A percentile compares a stretch with the other conserved stretches of the same genome.
Evolutionary conservation across 1,284 basidiomycete genomes (phyloP).

Genomic region (Peniophora sp.): DNA sequence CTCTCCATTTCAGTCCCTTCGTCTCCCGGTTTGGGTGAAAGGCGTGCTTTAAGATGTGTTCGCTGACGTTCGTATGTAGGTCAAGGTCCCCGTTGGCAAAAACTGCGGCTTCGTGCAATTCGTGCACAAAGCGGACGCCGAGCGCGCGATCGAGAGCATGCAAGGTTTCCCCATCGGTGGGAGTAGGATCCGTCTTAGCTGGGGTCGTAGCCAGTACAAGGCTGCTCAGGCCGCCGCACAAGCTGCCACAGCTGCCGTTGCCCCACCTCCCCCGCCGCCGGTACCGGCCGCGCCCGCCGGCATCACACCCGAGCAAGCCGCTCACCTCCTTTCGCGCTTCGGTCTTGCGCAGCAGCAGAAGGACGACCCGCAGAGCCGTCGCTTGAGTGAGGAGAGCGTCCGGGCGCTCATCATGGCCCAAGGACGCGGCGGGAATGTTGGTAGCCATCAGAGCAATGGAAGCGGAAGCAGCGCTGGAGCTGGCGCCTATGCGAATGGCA

Average conservation of each 20-base stretch:
- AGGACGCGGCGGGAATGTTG: conserved; percentile 1
- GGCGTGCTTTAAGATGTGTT: too few species aligned
- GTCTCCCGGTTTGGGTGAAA: too few species aligned
- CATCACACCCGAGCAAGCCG: conserved; percentile 14
- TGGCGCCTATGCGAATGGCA: too few species aligned
- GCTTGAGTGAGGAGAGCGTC: background rate
- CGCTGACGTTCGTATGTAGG: too few species aligned
- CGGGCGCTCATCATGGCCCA: background rate
- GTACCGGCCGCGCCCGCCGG: conserved; percentile 40
- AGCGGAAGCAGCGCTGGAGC: too few species aligned
- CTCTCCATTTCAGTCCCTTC: conserved; percentile 3
- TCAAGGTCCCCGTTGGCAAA: conserved; percentile 93
- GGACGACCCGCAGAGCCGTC: too few species aligned
- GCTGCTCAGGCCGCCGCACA: conserved; percentile 81
- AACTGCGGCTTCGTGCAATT: conserved; percentile 96
- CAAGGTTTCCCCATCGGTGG: conserved; percentile 92
- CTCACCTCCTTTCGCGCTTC: background rate
- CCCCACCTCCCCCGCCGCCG: conserved; percentile 46
- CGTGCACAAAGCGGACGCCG: conserved; percentile 85
- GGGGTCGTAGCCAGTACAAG: conserved; percentile 90
- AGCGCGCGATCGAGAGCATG: conserved; percentile 91
- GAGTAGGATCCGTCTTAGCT: conserved; percentile 83
- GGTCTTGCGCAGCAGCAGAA: conserved; percentile 9
- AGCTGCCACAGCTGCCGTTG: conserved; percentile 35
- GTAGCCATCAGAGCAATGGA: too few species aligned